Evolutionary conservation across 176 grass and related monocot genomes (phyloP).

Genomic region (Oryza meridionalis): DNA sequence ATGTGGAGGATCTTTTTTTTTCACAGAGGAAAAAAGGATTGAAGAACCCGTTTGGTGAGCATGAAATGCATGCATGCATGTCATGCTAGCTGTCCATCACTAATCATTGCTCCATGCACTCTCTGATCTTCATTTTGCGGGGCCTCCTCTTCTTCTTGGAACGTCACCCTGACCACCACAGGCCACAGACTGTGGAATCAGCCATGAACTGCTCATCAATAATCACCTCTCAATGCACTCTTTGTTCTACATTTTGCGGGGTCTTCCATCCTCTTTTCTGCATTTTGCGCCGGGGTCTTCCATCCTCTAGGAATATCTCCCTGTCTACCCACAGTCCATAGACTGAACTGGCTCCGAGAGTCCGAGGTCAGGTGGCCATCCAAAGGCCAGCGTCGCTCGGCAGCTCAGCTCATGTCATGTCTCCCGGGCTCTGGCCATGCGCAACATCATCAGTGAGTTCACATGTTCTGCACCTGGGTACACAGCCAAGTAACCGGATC

Average conservation of each 20-base stretch:
- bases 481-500: neutral
- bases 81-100: neutral
- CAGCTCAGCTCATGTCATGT: neutral
- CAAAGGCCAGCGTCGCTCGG: neutral
- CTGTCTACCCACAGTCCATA: neutral
- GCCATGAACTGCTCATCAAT: neutral
- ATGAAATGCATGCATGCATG: constrained; percentile 8
- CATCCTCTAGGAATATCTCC: neutral
- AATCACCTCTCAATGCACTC: neutral
- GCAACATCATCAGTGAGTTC: neutral
- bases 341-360: neutral
- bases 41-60: constrained; percentile 16
- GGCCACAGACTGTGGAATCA: neutral
- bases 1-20: constrained; percentile 3
- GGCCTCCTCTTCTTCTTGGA: neutral
- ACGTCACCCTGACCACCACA: neutral
- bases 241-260: no score
- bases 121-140: neutral
- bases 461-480: constrained; percentile 39
- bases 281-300: neutral
- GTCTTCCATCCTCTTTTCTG: neutral
- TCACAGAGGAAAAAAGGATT: neutral
- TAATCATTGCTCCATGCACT: neutral
- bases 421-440: neutral
- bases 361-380: neutral